phyloP scores from a whole-genome alignment of 768 basidiomycete genomes.

The Termitomyces heimii region DNA sequence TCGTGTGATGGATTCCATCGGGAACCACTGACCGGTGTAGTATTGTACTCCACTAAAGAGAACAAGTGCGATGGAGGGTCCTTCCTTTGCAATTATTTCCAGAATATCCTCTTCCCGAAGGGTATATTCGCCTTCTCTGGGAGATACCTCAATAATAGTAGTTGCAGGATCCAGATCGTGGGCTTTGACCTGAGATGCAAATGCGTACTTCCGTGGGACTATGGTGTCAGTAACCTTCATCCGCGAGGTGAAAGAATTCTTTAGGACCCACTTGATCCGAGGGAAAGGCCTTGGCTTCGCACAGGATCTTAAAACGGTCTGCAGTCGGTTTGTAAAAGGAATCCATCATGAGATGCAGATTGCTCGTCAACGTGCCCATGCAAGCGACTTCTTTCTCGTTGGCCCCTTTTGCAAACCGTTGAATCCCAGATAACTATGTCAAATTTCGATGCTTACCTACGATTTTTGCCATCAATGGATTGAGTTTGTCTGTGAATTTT shows the following conservation, averaged over 20 bases:
- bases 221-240: slow-evolving; percentile 10
- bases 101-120: slow-evolving; percentile 90
- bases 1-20: slow-evolving; percentile 76
- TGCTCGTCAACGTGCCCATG: slow-evolving; percentile 92
- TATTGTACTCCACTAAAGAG: slow-evolving; percentile 94
- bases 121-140: slow-evolving; percentile 77
- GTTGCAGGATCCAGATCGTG: slow-evolving; percentile 73
- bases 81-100: slow-evolving; percentile 63
- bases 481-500: slow-evolving; percentile 64
- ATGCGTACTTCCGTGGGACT: slow-evolving; percentile 69
- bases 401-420: slow-evolving; percentile 54
- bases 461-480: slow-evolving; percentile 70
- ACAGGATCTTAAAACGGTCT: slow-evolving; percentile 87
- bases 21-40: slow-evolving; percentile 95
- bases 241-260: slow-evolving; percentile 8
- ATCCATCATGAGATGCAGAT: slow-evolving; percentile 93
- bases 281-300: slow-evolving; percentile 92
- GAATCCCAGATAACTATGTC: slow-evolving; percentile 9
- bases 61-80: slow-evolving; percentile 78
- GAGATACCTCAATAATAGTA: slow-evolving; percentile 73
- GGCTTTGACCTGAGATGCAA: slow-evolving; percentile 81
- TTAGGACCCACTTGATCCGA: slow-evolving; percentile 79
- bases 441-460: slow-evolving; percentile 51
- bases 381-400: slow-evolving; percentile 87
- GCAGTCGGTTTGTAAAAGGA: slow-evolving; percentile 89